Conservation (phyloP, 495 filamentous ascomycete genomes). For the Penicillium argentinense region DNA sequence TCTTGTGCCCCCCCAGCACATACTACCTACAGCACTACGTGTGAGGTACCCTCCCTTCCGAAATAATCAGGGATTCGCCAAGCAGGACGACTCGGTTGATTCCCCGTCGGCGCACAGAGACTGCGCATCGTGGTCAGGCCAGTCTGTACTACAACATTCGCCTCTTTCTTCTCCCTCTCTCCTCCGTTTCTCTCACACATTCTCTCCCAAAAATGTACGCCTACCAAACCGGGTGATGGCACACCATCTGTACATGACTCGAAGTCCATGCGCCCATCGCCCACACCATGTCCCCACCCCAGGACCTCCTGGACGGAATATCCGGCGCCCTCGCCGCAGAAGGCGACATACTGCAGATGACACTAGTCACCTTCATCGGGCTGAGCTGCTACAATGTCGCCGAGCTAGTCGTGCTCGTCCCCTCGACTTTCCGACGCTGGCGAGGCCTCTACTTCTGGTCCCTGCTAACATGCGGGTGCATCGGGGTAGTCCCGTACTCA, state of each 20-base stretch:
- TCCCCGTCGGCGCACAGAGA: too few species aligned
- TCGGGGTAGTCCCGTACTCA: conserved; percentile 50
- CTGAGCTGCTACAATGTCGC: conserved; percentile 52
- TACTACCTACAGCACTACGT: too few species aligned
- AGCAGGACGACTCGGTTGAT: too few species aligned
- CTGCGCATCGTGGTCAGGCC: too few species aligned
- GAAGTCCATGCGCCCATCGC: too few species aligned
- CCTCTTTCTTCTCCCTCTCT: not conserved
- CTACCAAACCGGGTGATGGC: conserved; percentile 24
- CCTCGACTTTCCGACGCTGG: conserved; percentile 52
- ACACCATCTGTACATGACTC: too few species aligned
- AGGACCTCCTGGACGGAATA: conserved; percentile 37
- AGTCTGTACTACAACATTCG: conserved; percentile 7
- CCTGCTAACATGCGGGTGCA: conserved; percentile 42
- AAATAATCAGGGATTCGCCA: too few species aligned
- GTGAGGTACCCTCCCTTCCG: too few species aligned
- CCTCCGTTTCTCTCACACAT: not conserved
- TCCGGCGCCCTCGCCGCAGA: conserved; percentile 33
- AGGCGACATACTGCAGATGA: conserved; percentile 29
- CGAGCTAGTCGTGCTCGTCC: conserved; percentile 50
- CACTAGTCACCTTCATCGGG: conserved; percentile 45
- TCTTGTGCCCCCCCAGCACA: too few species aligned
- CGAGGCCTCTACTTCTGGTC: conserved; percentile 56
- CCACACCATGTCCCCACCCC: conserved; percentile 18
- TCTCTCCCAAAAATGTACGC: conserved; percentile 14